Evolutionary conservation across 495 filamentous ascomycete species (phyloP).

Genomic region (Hypoxylon fragiforme): DNA sequence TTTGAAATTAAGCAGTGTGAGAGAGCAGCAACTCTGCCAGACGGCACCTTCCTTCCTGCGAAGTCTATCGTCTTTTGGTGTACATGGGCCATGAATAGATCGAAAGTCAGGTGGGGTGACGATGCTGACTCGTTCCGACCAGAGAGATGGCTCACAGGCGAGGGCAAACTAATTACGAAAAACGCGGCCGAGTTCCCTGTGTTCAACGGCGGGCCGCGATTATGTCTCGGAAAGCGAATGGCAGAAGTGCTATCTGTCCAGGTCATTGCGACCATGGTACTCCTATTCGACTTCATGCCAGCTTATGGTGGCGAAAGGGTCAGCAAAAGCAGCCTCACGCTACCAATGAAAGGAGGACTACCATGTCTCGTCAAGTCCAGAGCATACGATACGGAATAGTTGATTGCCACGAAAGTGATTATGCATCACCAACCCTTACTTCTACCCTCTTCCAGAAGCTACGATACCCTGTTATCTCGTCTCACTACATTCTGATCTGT

Average conservation of each 20-base stretch:
- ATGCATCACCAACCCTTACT: no score
- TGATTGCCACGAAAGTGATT: neutral
- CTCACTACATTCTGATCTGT: no score
- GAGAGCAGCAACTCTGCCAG: constrained; percentile 54
- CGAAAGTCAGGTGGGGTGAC: constrained; percentile 56
- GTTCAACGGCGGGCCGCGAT: constrained; percentile 61
- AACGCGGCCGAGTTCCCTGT: constrained; percentile 61
- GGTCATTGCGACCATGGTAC: constrained; percentile 53
- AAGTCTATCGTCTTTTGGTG: constrained; percentile 60
- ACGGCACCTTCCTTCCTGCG: constrained; percentile 59
- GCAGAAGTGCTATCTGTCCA: constrained; percentile 59
- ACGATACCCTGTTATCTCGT: no score
- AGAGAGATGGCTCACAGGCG: constrained; percentile 53
- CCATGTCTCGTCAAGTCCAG: constrained; percentile 46
- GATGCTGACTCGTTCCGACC: constrained; percentile 58
- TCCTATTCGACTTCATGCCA: constrained; percentile 52
- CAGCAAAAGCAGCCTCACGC: constrained; percentile 60
- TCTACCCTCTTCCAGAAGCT: no score
- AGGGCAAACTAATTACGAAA: constrained; percentile 46
- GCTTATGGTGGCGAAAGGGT: constrained; percentile 48
- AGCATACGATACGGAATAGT: neutral
- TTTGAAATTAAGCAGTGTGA: constrained; percentile 63
- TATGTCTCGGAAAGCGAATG: constrained; percentile 63
- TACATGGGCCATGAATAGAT: constrained; percentile 63
- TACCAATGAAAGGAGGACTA: constrained; percentile 64